Percentiles rank a stretch among this genome's conserved stretches.
phyloP scores from a whole-genome alignment of 345 rosid genomes.

The Salix dunnii region DNA sequence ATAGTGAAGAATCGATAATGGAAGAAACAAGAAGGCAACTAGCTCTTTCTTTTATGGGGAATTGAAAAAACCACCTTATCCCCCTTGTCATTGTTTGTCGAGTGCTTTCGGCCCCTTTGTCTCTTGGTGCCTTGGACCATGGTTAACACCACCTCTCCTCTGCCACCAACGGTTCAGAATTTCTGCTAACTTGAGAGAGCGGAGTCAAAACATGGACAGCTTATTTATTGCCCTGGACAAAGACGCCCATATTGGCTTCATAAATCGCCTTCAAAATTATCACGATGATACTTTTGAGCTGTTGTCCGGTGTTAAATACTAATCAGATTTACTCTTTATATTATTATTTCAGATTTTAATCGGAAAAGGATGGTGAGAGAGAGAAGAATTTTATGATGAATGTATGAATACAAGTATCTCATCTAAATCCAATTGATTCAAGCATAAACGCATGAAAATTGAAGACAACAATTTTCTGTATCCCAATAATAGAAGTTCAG shows the following conservation, averaged over 20 bases:
- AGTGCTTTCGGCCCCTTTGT: conserved; percentile 39
- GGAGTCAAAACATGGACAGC: not conserved
- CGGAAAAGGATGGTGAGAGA: no score
- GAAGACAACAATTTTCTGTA: not conserved
- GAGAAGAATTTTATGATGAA: no score
- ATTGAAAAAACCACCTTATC: conserved; percentile 24
- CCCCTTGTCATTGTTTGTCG: conserved; percentile 26
- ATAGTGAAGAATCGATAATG: conserved; percentile 2
- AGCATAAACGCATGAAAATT: no score
- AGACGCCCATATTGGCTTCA: not conserved
- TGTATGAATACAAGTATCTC: no score
- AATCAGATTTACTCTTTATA: no score
- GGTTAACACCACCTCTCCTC: not conserved
- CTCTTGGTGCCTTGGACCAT: conserved; percentile 12
- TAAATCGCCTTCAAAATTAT: not conserved
- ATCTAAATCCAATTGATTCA: no score
- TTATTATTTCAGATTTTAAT: no score
- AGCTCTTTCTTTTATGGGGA: conserved; percentile 9
- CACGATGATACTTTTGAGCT: no score
- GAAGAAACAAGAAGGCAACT: not conserved
- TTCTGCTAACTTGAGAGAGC: not conserved
- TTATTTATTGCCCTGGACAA: not conserved
- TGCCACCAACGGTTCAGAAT: not conserved
- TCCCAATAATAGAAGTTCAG: not conserved
- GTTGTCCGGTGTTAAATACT: no score